Evolutionary conservation across 1,284 basidiomycete species (phyloP).

Genomic region (Leccinum griseonigrum): DNA sequence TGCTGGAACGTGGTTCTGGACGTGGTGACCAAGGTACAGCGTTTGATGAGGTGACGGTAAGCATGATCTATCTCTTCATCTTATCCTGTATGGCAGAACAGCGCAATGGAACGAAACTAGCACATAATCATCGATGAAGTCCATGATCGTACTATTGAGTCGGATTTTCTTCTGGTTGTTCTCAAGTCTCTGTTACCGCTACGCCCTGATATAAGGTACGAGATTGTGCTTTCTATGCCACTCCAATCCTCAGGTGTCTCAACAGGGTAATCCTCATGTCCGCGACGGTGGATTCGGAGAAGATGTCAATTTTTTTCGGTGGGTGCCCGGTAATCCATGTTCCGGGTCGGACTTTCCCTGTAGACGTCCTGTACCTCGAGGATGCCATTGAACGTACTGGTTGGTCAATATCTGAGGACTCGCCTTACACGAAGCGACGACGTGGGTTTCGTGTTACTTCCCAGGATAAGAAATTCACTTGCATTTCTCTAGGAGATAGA

Average conservation of each 20-base stretch:
- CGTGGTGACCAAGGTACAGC: constrained; percentile 67
- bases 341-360: constrained; percentile 97
- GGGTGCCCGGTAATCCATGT: constrained; percentile 87
- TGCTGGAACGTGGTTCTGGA: constrained; percentile 84
- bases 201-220: constrained; percentile 80
- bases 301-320: constrained; percentile 92
- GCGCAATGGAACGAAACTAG: constrained; percentile 11
- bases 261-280: constrained; percentile 95
- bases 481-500: constrained; percentile 45
- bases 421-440: constrained; percentile 74
- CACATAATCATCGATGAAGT: constrained; percentile 76
- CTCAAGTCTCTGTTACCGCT: constrained; percentile 85
- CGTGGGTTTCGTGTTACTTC: constrained; percentile 41
- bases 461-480: constrained; percentile 1
- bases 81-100: constrained; percentile 1
- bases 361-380: constrained; percentile 85
- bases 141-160: constrained; percentile 96
- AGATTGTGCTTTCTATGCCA: constrained; percentile 2
- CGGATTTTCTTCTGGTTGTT: constrained; percentile 95
- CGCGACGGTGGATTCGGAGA: constrained; percentile 93
- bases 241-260: neutral
- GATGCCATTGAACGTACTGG: constrained; percentile 86
- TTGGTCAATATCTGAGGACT: constrained; percentile 83
- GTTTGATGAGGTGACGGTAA: constrained; percentile 91
- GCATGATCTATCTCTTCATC: constrained; percentile 18